Percentiles rank a stretch among this genome's conserved stretches.
Evolutionary conservation across 2,329 filamentous ascomycete species (phyloP).

Genomic region (Delphinella strobiligena): DNA sequence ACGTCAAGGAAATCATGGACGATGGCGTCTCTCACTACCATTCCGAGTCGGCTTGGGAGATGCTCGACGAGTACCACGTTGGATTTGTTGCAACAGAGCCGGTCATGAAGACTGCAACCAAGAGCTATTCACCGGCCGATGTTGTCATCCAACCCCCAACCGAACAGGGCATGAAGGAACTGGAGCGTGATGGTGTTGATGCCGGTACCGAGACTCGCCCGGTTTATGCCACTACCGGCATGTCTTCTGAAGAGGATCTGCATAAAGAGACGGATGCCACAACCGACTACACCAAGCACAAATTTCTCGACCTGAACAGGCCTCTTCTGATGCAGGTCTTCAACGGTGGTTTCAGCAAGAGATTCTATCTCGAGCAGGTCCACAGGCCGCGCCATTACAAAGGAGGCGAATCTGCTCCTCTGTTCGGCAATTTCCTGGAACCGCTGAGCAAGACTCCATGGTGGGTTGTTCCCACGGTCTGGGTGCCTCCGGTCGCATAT

Average conservation of each 20-base stretch:
- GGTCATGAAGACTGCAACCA: conserved; percentile 36
- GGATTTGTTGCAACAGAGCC: conserved; percentile 62
- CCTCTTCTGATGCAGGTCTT: conserved; percentile 83
- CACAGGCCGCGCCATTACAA: conserved; percentile 93
- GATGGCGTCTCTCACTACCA: conserved; percentile 76
- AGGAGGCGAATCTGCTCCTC: conserved; percentile 77
- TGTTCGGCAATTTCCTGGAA: conserved; percentile 98
- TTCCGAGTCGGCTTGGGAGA: conserved; percentile 88
- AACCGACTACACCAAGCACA: conserved; percentile 75
- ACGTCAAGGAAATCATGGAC: conserved; percentile 69
- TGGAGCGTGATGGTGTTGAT: conserved; percentile 32
- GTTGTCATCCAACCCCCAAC: conserved; percentile 43
- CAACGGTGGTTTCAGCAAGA: conserved; percentile 76
- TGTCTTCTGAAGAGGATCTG: conserved; percentile 80
- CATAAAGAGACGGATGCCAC: conserved; percentile 68
- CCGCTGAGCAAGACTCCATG: conserved; percentile 91
- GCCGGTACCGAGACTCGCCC: conserved; percentile 23
- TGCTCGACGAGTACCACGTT: conserved; percentile 75
- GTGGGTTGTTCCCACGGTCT: conserved; percentile 76
- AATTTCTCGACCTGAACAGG: conserved; percentile 80
- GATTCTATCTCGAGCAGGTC: conserved; percentile 95
- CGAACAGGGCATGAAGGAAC: conserved; percentile 34
- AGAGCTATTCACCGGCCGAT: conserved; percentile 35
- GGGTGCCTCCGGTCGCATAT: conserved; percentile 71
- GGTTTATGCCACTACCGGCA: conserved; percentile 58